Percentiles rank a stretch among this genome's conserved stretches.
phyloP scores from a whole-genome alignment of 1,139 yeast species.

The Yamadazyma diospyri region DNA sequence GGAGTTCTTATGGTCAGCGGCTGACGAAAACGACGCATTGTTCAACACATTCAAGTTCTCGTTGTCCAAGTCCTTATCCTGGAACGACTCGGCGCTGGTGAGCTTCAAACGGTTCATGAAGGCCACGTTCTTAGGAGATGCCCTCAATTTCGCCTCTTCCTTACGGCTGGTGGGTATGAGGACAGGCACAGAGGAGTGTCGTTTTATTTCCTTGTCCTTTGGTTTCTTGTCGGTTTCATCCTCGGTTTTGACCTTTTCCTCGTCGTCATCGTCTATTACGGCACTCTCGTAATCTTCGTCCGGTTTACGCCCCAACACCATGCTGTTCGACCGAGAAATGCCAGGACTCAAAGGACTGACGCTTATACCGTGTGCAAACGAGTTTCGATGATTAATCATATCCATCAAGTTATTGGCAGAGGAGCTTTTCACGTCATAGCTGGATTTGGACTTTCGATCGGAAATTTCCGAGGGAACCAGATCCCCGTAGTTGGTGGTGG shows the following conservation, averaged over 20 bases:
- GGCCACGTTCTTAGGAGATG: conserved; percentile 12
- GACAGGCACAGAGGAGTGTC: conserved; percentile 11
- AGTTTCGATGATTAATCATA: conserved; percentile 20
- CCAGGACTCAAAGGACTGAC: conserved; percentile 18
- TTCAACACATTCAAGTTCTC: conserved; percentile 41
- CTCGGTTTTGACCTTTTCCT: conserved; percentile 1
- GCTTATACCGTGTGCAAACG: conserved; percentile 18
- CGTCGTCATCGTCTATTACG: conserved; percentile 13
- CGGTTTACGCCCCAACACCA: conserved; percentile 11
- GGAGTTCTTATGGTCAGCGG: conserved; percentile 12
- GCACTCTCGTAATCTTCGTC: conserved; percentile 17
- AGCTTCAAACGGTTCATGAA: conserved; percentile 8
- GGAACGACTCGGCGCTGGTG: conserved; percentile 11
- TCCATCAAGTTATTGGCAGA: conserved; percentile 25
- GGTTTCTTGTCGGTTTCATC: background rate
- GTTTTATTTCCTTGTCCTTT: conserved; percentile 4
- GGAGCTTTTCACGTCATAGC: conserved; percentile 11
- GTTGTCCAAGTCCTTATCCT: conserved; percentile 29
- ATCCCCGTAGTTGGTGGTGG: conserved; percentile 39
- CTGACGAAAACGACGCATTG: conserved; percentile 19
- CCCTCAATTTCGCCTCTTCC: conserved; percentile 4
- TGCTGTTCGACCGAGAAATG: conserved; percentile 15
- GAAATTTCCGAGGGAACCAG: conserved; percentile 11
- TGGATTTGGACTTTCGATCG: conserved; percentile 9
- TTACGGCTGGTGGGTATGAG: conserved; percentile 5